These are phyloP conservation scores for Clausena lansium DNA, from an alignment of 345 rosid genomes.

Conservation along the genomic window DNA sequence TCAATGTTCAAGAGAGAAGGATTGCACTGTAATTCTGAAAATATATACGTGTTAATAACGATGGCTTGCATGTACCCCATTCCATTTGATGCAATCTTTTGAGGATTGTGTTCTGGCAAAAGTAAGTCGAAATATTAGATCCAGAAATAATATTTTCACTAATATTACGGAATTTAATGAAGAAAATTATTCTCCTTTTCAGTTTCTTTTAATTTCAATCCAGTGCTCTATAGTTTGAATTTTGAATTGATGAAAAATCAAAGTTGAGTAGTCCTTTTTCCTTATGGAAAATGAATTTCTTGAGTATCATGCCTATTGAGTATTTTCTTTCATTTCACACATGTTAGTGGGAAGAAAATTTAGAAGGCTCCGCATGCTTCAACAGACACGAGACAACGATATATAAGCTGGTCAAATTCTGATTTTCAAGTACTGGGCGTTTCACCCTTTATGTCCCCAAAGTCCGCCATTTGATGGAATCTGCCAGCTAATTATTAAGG, in stretches of 20 bases:
- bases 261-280: background rate
- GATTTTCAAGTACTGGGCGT: background rate
- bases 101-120: background rate
- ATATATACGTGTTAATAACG: background rate
- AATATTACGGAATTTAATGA: background rate
- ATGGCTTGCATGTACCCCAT: background rate
- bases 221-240: background rate
- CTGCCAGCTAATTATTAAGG: background rate
- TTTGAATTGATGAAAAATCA: background rate
- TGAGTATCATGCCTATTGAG: background rate
- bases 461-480: background rate
- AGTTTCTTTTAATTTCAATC: background rate
- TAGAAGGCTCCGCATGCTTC: background rate
- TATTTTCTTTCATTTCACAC: too few relatives aligned
- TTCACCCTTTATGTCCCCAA: background rate
- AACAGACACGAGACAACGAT: background rate
- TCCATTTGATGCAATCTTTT: background rate
- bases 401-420: background rate
- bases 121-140: background rate
- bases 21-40: background rate
- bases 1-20: background rate
- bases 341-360: background rate
- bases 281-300: background rate
- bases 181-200: background rate
- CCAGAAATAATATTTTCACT: background rate